A percentile compares a stretch with the other conserved stretches of the same genome.
phyloP scores from a whole-genome alignment of 2,329 filamentous ascomycete genomes.

The Monilinia aucupariae region DNA sequence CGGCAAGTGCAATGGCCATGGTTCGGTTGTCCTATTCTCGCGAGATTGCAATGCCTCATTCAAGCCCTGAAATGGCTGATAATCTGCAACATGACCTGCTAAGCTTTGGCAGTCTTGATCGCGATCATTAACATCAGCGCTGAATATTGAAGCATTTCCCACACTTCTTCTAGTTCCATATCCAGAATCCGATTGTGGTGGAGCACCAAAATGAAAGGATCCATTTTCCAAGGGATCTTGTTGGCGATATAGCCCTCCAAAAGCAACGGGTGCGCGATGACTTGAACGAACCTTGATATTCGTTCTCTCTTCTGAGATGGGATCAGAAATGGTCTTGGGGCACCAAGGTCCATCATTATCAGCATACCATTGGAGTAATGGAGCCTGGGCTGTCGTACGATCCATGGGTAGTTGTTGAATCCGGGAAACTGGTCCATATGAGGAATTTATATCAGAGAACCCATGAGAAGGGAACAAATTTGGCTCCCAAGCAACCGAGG shows the following conservation, averaged over 20 bases:
- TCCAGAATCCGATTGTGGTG: slow-evolving; percentile 36
- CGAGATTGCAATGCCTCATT: slow-evolving; percentile 23
- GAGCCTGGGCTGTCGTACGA: slow-evolving; percentile 27
- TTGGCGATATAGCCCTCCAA: slow-evolving; percentile 32
- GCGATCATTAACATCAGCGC: slow-evolving; percentile 30
- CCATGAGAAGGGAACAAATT: slow-evolving; percentile 18
- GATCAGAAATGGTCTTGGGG: slow-evolving; percentile 35
- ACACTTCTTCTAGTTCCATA: slow-evolving; percentile 34
- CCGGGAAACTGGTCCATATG: slow-evolving; percentile 25
- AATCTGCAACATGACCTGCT: slow-evolving; percentile 26
- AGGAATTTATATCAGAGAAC: slow-evolving; percentile 25
- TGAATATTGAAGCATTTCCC: slow-evolving; percentile 33
- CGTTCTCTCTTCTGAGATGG: slow-evolving; percentile 23
- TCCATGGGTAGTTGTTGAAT: slow-evolving; percentile 25
- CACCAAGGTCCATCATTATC: slow-evolving; percentile 43
- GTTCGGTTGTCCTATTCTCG: slow-evolving; percentile 22
- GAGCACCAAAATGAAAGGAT: slow-evolving; percentile 27
- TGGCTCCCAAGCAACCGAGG: slow-evolving; percentile 26
- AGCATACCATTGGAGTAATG: slow-evolving; percentile 37
- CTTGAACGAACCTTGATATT: slow-evolving; percentile 24
- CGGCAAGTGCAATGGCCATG: slow-evolving; percentile 21
- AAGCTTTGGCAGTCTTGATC: slow-evolving; percentile 33
- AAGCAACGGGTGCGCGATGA: slow-evolving; percentile 25
- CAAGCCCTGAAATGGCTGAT: slow-evolving; percentile 24
- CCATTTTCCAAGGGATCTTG: slow-evolving; percentile 31